Evolutionary conservation across 768 basidiomycete species (phyloP).

Genomic region (Leccinellum luteum): DNA sequence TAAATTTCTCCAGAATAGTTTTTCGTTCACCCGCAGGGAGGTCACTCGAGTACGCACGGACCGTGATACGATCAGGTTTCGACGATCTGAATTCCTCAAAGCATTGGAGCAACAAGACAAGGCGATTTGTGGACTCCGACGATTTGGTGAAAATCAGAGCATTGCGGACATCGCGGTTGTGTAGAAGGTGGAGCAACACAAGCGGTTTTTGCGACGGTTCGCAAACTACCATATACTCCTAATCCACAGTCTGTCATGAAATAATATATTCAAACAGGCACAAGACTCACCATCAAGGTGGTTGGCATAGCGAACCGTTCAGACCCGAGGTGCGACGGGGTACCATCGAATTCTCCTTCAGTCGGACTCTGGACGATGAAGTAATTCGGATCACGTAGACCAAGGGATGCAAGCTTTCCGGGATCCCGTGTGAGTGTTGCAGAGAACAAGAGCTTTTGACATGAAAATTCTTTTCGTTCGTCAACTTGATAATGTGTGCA

Average conservation of each 20-base stretch:
- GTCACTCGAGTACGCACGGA: conserved; percentile 86
- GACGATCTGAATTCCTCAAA: conserved; percentile 56
- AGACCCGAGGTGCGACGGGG: conserved; percentile 55
- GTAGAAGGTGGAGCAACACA: conserved; percentile 83
- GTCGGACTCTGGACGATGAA: conserved; percentile 70
- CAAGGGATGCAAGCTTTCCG: conserved; percentile 82
- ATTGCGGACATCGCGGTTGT: conserved; percentile 55
- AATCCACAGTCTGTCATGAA: conserved; percentile 1
- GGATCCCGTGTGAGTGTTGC: conserved; percentile 95
- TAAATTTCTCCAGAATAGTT: conserved; percentile 76
- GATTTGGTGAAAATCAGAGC: conserved; percentile 97
- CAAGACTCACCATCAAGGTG: conserved; percentile 58
- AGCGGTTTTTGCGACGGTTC: conserved; percentile 82
- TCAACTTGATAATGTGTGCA: conserved; percentile 39
- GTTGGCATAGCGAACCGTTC: conserved; percentile 82
- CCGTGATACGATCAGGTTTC: conserved; percentile 36
- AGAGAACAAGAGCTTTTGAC: conserved; percentile 94
- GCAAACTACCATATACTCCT: conserved; percentile 89
- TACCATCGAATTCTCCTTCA: conserved; percentile 33
- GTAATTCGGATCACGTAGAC: conserved; percentile 79
- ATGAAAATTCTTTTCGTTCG: conserved; percentile 61
- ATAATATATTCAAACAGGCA: not conserved
- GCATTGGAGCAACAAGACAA: conserved; percentile 77
- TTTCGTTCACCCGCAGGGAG: conserved; percentile 71
- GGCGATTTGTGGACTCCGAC: conserved; percentile 81